These are phyloP conservation scores for Macrophomina tecta DNA, from an alignment of 2,329 filamentous ascomycete species.

Conservation along the genomic window DNA sequence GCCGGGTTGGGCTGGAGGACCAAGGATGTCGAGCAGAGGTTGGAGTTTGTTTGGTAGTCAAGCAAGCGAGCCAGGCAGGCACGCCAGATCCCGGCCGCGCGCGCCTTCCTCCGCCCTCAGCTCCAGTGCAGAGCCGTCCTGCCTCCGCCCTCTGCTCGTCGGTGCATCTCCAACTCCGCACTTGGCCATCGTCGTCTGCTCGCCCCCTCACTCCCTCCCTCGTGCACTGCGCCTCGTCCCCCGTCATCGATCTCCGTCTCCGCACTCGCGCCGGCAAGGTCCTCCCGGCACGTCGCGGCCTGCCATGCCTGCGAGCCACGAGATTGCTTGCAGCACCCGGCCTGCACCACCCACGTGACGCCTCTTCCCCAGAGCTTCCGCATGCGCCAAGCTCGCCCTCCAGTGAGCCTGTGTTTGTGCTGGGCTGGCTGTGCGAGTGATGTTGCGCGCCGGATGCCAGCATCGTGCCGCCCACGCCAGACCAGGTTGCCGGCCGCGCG, in stretches of 20 bases:
- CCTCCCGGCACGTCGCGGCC: not conserved
- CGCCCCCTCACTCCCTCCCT: not conserved
- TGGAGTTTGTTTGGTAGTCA: conserved; percentile 14
- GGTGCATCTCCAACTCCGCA: not conserved
- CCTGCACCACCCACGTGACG: not conserved
- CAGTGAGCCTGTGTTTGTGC: not conserved
- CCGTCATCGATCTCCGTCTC: conserved; percentile 9
- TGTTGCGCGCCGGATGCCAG: conserved; percentile 1
- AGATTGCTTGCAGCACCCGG: not conserved
- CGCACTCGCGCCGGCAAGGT: not conserved
- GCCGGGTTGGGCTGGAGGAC: not conserved
- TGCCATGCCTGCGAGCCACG: not conserved
- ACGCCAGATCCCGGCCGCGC: too few species aligned
- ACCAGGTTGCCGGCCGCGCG: conserved; percentile 9
- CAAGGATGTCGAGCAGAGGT: not conserved
- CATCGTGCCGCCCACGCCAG: not conserved
- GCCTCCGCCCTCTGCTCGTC: not conserved
- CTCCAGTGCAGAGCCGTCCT: not conserved
- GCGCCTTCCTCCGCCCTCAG: too few species aligned
- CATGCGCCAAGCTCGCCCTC: not conserved
- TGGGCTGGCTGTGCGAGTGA: not conserved
- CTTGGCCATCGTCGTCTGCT: not conserved
- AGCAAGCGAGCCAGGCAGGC: not conserved
- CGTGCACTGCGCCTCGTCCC: not conserved
- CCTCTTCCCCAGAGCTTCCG: not conserved